phyloP scores from a whole-genome alignment of 2,329 filamentous ascomycete species.

The Harringtonia aguacate region DNA sequence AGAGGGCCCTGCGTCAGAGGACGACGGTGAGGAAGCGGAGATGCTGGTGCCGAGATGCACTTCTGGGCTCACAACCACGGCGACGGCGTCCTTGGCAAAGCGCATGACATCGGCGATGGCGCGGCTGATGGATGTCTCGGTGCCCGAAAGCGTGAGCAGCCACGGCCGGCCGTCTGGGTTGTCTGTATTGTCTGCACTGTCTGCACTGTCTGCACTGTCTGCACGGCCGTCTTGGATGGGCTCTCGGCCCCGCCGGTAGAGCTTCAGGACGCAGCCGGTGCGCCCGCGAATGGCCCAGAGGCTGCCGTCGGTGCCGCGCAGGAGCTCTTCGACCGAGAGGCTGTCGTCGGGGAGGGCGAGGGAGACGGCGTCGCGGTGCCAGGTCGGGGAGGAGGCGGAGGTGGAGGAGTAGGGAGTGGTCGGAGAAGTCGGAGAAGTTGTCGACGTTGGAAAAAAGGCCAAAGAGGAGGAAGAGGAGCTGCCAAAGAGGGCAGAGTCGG shows the following conservation, averaged over 20 bases:
- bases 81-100: conserved; percentile 5
- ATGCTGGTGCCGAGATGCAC: background rate
- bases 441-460: background rate
- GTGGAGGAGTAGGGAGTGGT: background rate
- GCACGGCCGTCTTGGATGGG: no score
- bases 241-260: conserved; percentile 11
- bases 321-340: conserved; percentile 8
- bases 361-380: conserved; percentile 14
- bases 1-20: no score
- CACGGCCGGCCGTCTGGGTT: conserved; percentile 4
- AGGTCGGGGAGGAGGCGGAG: background rate
- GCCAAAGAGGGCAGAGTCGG: no score
- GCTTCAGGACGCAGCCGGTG: conserved; percentile 15
- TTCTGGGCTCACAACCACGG: background rate
- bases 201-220: background rate
- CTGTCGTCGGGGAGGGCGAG: conserved; percentile 14
- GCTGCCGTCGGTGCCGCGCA: conserved; percentile 12
- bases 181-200: background rate
- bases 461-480: no score
- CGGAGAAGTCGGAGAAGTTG: background rate
- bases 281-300: conserved; percentile 18
- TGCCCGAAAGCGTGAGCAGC: conserved; percentile 17
- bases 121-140: conserved; percentile 1
- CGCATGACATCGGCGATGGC: conserved; percentile 9
- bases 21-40: no score